phyloP scores from a whole-genome alignment of 345 rosid genomes.

The Populus alba region DNA sequence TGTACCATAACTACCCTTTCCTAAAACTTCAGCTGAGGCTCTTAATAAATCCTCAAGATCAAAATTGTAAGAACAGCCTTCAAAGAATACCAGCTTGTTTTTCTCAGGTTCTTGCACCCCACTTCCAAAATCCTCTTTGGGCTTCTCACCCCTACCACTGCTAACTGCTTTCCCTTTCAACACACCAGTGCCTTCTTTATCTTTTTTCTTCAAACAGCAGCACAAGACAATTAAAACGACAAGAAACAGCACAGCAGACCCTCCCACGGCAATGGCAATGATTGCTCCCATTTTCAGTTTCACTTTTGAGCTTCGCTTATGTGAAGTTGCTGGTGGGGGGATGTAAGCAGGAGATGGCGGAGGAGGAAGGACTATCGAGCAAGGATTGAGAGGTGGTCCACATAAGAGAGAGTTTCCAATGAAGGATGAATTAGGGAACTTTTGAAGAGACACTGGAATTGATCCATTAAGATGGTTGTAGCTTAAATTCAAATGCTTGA shows the following conservation, averaged over 20 bases:
- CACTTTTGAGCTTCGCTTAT: conserved; percentile 36
- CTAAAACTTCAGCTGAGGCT: conserved; percentile 91
- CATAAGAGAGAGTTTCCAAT: conserved; percentile 59
- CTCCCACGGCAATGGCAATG: conserved; percentile 64
- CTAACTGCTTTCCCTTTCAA: conserved; percentile 47
- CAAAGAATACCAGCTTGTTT: conserved; percentile 82
- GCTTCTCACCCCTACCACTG: conserved; percentile 59
- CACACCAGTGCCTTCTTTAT: conserved; percentile 43
- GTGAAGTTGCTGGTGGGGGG: conserved; percentile 44
- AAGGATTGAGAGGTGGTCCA: conserved; percentile 60
- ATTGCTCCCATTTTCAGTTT: conserved; percentile 55
- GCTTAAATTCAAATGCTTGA: conserved; percentile 64
- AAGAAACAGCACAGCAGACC: conserved; percentile 45
- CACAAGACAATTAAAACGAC: conserved; percentile 45
- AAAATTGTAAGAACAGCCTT: conserved; percentile 68
- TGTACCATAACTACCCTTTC: conserved; percentile 83
- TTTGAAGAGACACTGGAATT: conserved; percentile 57
- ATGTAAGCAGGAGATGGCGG: conserved; percentile 45
- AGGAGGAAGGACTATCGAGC: conserved; percentile 32
- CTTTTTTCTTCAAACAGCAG: conserved; percentile 61
- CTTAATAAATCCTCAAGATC: conserved; percentile 84
- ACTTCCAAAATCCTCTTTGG: conserved; percentile 71
- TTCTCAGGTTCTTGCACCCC: conserved; percentile 77
- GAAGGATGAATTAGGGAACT: conserved; percentile 70
- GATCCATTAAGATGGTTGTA: conserved; percentile 69